Base-by-base conservation (phyloP, 2,329 filamentous ascomycete species). In the Ceratocystis lukuohia region DNA sequence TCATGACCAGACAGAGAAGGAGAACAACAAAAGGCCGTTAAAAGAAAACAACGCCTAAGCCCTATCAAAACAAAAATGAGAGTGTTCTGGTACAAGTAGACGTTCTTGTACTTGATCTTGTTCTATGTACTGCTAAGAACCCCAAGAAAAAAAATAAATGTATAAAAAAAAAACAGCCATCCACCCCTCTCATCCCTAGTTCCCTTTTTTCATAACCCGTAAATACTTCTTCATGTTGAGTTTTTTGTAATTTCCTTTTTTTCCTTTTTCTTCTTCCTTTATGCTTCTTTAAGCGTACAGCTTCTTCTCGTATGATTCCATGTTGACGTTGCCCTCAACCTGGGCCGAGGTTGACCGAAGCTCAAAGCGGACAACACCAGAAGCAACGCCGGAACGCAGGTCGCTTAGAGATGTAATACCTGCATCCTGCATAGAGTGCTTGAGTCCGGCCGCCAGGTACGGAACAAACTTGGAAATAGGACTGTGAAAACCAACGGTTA, bases 281-380 rank as follows among this genome's bases (percentile, higher is more conserved):
- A 53, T 12, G 12, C 22, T 37, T 59, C 17, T 33, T 77, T 85
- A 96, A 73, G 91, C 91, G 79, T 96, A 99, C 71, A 99, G 88
- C 84, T 97, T 99, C 88, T 99, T 99, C 82, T 97, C 94, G 76
- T 96, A 97, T 75, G 90, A 93, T 81, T 97, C 91, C 83, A 99
- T 91, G 80, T 97, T 95, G 69, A 99, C 92, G 75, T 93, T 94
- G 70, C 94, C 94, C 82, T 99, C 94, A 68, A 95, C 83, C 83
- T 96, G 91, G 63, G 94, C 94, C 77, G 91, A 96, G 68, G 91
- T 88, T 69, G 91, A 97, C 72, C 94, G 84, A 73, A 97, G 82
- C 82, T 99, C 94, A 75, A 99, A 99, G 73, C 94, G 86, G 66
- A 96, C 86, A 62, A 79, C 84, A 69, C 92, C 91, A 41, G 84